phyloP scores from a whole-genome alignment of 1,284 basidiomycete genomes.

The Puccinia sorghi region DNA sequence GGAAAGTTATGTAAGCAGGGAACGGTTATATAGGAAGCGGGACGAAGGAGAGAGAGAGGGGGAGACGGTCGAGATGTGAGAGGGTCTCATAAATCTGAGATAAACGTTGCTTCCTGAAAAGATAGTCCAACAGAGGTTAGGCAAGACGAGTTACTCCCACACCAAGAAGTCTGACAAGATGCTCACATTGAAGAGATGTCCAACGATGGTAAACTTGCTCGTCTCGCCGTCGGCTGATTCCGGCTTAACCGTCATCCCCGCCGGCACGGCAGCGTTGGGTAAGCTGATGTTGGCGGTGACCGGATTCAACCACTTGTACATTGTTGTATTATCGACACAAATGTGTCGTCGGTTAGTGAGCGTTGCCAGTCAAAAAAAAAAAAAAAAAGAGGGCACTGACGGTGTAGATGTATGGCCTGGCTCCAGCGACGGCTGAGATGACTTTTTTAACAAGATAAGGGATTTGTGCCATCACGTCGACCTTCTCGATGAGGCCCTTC shows the following conservation, averaged over 20 bases:
- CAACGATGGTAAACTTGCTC: conserved; percentile 15
- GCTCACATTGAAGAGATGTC: conserved; percentile 43
- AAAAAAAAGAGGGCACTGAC: conserved; percentile 1
- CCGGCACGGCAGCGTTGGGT: neutral
- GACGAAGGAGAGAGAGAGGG: too few relatives aligned
- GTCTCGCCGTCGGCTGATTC: neutral
- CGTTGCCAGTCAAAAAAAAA: neutral
- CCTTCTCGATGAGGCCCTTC: conserved; percentile 89
- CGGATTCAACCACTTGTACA: conserved; percentile 22
- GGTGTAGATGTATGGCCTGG: conserved; percentile 83
- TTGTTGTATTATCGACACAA: too few relatives aligned
- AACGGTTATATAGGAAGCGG: too few relatives aligned
- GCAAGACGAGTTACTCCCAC: too few relatives aligned
- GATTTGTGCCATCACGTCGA: conserved; percentile 93
- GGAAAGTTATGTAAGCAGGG: too few relatives aligned
- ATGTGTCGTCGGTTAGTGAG: neutral
- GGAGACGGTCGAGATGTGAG: too few relatives aligned
- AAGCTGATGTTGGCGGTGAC: conserved; percentile 19
- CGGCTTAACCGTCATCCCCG: neutral
- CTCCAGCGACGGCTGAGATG: conserved; percentile 84
- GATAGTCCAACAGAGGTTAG: neutral
- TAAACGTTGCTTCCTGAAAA: conserved; percentile 45
- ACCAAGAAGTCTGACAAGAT: too few relatives aligned
- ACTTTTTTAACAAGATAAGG: conserved; percentile 85
- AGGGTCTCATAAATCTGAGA: conserved; percentile 26